Evolutionary conservation across 805 yeast genomes (phyloP).

Genomic region (Yarrowia yakushimensis): DNA sequence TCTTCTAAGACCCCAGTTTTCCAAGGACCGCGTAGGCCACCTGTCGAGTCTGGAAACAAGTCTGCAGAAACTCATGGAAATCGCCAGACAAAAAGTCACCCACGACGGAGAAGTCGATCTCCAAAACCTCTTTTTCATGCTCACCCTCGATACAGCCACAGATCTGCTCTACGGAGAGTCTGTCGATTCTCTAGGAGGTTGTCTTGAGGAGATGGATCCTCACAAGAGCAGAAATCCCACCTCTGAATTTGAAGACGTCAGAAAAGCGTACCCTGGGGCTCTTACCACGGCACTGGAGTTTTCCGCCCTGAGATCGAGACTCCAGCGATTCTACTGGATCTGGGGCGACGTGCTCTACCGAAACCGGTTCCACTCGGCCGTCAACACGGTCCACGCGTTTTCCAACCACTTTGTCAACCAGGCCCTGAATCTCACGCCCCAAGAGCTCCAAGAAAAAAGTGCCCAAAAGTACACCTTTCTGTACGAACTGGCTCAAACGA

Average conservation of each 20-base stretch:
- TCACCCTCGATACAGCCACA: constrained; percentile 39
- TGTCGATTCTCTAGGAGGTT: constrained; percentile 30
- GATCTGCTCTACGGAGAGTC: constrained; percentile 39
- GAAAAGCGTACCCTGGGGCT: constrained; percentile 28
- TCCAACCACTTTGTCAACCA: constrained; percentile 43
- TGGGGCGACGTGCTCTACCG: constrained; percentile 27
- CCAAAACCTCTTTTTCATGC: constrained; percentile 34
- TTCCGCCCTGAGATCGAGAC: constrained; percentile 27
- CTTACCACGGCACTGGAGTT: constrained; percentile 30
- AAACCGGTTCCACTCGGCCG: constrained; percentile 38
- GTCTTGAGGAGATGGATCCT: constrained; percentile 6
- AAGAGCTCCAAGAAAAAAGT: constrained; percentile 26
- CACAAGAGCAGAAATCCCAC: too few species aligned
- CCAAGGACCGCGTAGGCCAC: constrained; percentile 36
- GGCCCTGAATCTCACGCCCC: constrained; percentile 36
- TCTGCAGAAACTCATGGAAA: constrained; percentile 27
- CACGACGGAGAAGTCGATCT: constrained; percentile 30
- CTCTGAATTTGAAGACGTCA: constrained; percentile 23
- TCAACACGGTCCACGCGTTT: constrained; percentile 36
- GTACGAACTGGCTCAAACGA: constrained; percentile 48
- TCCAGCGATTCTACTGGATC: constrained; percentile 30
- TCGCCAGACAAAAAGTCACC: not conserved
- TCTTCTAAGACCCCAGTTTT: constrained; percentile 40
- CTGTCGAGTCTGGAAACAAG: constrained; percentile 33
- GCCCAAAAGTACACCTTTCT: constrained; percentile 47